Evolutionary conservation across 768 basidiomycete species (phyloP), one percentile per base, ranked within the genome.

Genomic region (Psilocybe sp.): DNA sequence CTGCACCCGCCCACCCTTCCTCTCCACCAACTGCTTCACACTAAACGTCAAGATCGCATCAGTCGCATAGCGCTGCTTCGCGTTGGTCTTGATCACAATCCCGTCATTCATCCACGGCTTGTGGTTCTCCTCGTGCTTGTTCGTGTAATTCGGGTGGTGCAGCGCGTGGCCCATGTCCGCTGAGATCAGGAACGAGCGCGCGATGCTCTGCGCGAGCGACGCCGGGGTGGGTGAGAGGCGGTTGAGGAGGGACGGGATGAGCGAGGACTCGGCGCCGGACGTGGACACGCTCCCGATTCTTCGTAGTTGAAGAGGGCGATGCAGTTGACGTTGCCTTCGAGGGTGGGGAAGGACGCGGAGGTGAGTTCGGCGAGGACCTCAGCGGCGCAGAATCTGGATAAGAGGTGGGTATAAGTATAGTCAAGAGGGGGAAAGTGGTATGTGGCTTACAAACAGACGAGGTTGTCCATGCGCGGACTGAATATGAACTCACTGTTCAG

Each of bases 251-350:
- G 80, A 81, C 9, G 92, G 92, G 49, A 99, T 78, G 42, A 98
- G 77, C 55, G 83, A 92, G 14, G 89, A 91, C 61, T 91, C 81
- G 1, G 97, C 97, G 32, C 97, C 97, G 5, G 85, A 79, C 6
- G 78, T 82, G 2, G 89, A 92, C 18, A 85, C 83, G 39, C 82
- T 85, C 46, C 91, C 86, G 38, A 94, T 83, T 68, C 96, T 70
- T 98, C 96, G 66, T 98, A 93, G 65, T 98, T 98, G 71, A 96
- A 98, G 31, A 95, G 77, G 2, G 91, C 87, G 45, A 96, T 92
- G 65, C 83, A 84, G 59, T 92, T 89, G 50, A 96, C 86, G 57
- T 93, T 94, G 51, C 85, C 84, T 55, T 84, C 77, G 1, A 80
- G 58, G 14, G 67, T 61, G 10, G 72, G 64, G 61, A 79, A 77